phyloP scores from a whole-genome alignment of 176 grass and related monocot species.

The Oryza coarctata region DNA sequence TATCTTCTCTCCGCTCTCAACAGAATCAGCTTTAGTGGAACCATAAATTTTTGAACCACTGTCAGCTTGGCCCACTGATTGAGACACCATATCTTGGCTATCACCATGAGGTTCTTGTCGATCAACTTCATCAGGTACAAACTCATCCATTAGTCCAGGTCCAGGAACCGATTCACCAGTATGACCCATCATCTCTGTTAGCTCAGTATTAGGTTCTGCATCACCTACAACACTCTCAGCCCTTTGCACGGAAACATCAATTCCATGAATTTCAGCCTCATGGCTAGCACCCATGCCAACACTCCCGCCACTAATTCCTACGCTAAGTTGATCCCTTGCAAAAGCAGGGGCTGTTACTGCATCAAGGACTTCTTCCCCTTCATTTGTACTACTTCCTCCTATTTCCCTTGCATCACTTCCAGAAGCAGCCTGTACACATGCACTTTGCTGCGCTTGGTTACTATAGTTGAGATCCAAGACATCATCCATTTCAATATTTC shows the following conservation, averaged over 20 bases:
- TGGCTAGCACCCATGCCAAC: conserved; percentile 98
- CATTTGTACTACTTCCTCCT: conserved; percentile 96
- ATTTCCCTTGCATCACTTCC: conserved; percentile 85
- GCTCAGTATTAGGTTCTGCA: conserved; percentile 77
- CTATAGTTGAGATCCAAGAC: conserved; percentile 84
- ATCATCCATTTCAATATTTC: conserved; percentile 84
- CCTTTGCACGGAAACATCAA: conserved; percentile 80
- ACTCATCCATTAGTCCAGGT: conserved; percentile 82
- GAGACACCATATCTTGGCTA: conserved; percentile 89
- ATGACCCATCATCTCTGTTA: conserved; percentile 92
- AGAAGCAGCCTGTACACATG: conserved; percentile 71
- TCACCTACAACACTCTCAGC: conserved; percentile 82
- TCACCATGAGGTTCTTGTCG: conserved; percentile 68
- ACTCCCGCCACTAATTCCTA: conserved; percentile 91
- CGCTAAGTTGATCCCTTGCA: conserved; percentile 78
- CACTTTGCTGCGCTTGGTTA: conserved; percentile 94
- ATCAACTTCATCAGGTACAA: conserved; percentile 70
- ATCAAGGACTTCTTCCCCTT: conserved; percentile 94
- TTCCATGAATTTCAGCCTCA: conserved; percentile 97
- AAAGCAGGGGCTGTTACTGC: conserved; percentile 67
- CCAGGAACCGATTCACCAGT: conserved; percentile 89
- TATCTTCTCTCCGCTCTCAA: conserved; percentile 88
- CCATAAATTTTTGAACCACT: conserved; percentile 91
- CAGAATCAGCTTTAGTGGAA: conserved; percentile 86
- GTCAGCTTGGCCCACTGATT: conserved; percentile 73